Evolutionary conservation across 495 filamentous ascomycete species (phyloP).

Genomic region (Alectoria sarmentosa): DNA sequence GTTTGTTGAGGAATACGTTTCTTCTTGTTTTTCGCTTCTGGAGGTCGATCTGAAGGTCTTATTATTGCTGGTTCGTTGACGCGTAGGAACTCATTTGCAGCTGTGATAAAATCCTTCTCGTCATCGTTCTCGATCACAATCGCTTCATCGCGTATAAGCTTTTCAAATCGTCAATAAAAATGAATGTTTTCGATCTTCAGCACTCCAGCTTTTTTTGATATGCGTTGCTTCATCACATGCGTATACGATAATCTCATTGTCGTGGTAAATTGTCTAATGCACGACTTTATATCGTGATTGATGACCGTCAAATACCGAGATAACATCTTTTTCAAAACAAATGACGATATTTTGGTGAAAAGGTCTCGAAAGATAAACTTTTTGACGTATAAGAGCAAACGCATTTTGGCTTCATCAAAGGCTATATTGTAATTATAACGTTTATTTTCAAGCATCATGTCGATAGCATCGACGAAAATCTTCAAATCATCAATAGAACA

Average conservation of each 20-base stretch:
- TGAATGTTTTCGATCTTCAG: background rate
- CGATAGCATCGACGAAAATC: background rate
- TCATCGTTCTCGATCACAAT: too few relatives aligned
- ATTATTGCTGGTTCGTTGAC: too few relatives aligned
- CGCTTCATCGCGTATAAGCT: too few relatives aligned
- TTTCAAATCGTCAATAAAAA: background rate
- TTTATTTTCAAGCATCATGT: background rate
- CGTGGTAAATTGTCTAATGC: background rate
- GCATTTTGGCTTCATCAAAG: background rate
- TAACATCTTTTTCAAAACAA: background rate
- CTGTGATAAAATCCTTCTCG: too few relatives aligned
- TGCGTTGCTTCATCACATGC: background rate
- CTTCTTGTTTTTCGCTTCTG: too few relatives aligned
- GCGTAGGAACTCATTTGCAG: too few relatives aligned
- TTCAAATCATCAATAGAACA: background rate
- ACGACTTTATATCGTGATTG: background rate
- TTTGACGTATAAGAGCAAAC: background rate
- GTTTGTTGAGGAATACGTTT: too few relatives aligned
- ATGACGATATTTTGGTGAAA: background rate
- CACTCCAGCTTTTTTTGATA: background rate
- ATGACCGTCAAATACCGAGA: background rate
- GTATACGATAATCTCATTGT: background rate
- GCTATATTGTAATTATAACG: background rate
- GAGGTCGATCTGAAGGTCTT: too few relatives aligned
- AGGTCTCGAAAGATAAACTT: background rate